A percentile compares a stretch with the other conserved stretches of the same genome.
Evolutionary conservation across 2,329 filamentous ascomycete species (phyloP).

Genomic region (Aschersonia sp.): DNA sequence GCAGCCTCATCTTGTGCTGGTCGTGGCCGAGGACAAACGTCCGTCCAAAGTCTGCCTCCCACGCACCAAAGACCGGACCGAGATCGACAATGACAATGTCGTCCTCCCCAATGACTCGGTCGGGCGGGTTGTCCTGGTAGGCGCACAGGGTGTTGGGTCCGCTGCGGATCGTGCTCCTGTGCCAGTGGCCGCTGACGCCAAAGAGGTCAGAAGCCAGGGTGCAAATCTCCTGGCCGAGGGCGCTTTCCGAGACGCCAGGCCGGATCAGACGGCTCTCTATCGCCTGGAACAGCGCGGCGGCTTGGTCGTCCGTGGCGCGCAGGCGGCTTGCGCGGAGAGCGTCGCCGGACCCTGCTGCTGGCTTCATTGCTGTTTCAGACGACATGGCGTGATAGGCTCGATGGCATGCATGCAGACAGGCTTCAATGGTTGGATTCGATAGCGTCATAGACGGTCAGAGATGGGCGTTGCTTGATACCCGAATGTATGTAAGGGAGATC

Average conservation of each 20-base stretch:
- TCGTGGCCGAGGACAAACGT: constrained; percentile 35
- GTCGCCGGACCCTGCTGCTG: too few relatives aligned
- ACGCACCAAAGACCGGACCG: constrained; percentile 35
- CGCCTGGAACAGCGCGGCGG: too few relatives aligned
- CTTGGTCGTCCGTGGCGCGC: too few relatives aligned
- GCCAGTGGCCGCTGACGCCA: constrained; percentile 33
- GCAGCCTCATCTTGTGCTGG: constrained; percentile 25
- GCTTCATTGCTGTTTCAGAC: too few relatives aligned
- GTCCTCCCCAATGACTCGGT: constrained; percentile 28
- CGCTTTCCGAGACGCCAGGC: constrained; percentile 30
- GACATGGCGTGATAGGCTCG: too few relatives aligned
- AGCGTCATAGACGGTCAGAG: too few relatives aligned
- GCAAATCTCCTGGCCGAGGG: constrained; percentile 31
- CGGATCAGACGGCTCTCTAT: constrained; percentile 25
- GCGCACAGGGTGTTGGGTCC: constrained; percentile 33
- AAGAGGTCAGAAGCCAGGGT: constrained; percentile 13
- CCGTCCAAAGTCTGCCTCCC: constrained; percentile 38
- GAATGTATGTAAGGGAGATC: too few relatives aligned
- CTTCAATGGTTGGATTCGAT: too few relatives aligned
- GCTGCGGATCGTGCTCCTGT: constrained; percentile 34
- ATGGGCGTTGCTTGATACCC: too few relatives aligned
- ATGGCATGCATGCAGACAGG: too few relatives aligned
- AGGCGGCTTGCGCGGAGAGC: too few relatives aligned
- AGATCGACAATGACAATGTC: constrained; percentile 37
- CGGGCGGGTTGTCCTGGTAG: constrained; percentile 32